Percentiles rank a stretch among this genome's conserved stretches.
Evolutionary conservation across 345 rosid species (phyloP).

Genomic region (Rhodomyrtus tomentosa): DNA sequence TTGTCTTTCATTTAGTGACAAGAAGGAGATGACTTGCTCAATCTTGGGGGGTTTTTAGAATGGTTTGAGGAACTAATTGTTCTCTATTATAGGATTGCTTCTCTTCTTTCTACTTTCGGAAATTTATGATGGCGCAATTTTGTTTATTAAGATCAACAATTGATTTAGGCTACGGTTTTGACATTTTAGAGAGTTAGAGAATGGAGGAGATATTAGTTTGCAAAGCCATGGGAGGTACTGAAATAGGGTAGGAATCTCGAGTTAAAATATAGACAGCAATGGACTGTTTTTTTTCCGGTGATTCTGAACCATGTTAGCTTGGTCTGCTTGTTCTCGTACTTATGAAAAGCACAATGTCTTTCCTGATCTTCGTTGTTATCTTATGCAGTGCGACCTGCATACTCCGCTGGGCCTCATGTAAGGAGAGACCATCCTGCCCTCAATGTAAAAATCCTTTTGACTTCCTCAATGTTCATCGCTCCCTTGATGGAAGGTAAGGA

Average conservation of each 20-base stretch:
- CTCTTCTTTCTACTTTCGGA: background rate
- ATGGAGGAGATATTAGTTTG: background rate
- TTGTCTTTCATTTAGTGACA: background rate
- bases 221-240: background rate
- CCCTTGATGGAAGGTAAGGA: slow-evolving; percentile 76
- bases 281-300: background rate
- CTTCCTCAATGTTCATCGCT: slow-evolving; percentile 69
- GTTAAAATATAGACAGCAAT: background rate
- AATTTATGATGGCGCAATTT: background rate
- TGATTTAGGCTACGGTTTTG: background rate
- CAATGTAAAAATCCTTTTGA: slow-evolving; percentile 90
- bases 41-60: background rate
- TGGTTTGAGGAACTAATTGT: background rate
- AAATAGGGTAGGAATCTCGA: background rate
- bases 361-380: slow-evolving; percentile 9
- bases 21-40: background rate
- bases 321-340: background rate
- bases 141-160: background rate
- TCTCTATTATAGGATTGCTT: background rate
- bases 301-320: background rate
- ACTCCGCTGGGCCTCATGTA: slow-evolving; percentile 82
- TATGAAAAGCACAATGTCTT: background rate
- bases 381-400: slow-evolving; percentile 71
- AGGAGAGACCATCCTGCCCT: slow-evolving; percentile 65
- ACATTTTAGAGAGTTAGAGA: background rate